These are phyloP conservation scores for Rusavskia elegans DNA, from an alignment of 495 filamentous ascomycete genomes.

Conservation along the genomic window DNA sequence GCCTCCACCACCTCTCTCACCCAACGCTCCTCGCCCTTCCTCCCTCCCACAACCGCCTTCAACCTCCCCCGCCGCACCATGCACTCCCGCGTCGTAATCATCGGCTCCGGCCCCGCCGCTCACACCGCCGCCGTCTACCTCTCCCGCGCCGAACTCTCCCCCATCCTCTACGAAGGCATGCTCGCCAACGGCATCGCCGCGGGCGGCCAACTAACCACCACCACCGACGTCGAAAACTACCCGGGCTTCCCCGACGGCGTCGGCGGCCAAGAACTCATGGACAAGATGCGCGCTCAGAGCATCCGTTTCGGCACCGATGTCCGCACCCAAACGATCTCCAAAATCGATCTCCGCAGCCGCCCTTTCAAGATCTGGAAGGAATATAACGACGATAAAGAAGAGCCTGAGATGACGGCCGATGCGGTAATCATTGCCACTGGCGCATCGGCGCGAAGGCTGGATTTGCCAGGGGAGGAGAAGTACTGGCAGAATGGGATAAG, in stretches of 20 bases:
- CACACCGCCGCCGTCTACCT: constrained; percentile 96
- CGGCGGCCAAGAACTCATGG: constrained; percentile 78
- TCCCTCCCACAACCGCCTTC: constrained; percentile 20
- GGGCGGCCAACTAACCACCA: constrained; percentile 92
- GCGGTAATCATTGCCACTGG: constrained; percentile 89
- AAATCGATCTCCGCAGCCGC: constrained; percentile 66
- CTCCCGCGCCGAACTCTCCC: constrained; percentile 73
- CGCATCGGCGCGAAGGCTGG: constrained; percentile 70
- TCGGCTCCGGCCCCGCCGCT: constrained; percentile 90
- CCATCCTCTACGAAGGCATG: constrained; percentile 93
- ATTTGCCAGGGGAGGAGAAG: constrained; percentile 75
- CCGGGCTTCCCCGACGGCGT: constrained; percentile 86
- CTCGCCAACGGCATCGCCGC: constrained; percentile 92
- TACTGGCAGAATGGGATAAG: constrained; percentile 97
- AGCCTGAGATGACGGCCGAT: constrained; percentile 57
- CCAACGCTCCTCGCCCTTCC: constrained; percentile 33
- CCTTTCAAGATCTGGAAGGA: constrained; percentile 90
- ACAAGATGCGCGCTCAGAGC: constrained; percentile 83
- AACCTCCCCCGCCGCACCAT: constrained; percentile 30
- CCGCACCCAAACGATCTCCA: constrained; percentile 78
- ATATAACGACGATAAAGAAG: constrained; percentile 52
- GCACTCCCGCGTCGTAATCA: constrained; percentile 28
- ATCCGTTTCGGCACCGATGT: constrained; percentile 83
- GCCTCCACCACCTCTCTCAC: constrained; percentile 41
- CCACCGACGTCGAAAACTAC: constrained; percentile 96